Evolutionary conservation across 164 flowering plant genomes (phyloP), one percentile per base, ranked within the genome.

Genomic region (Euptelea pleiosperma): DNA sequence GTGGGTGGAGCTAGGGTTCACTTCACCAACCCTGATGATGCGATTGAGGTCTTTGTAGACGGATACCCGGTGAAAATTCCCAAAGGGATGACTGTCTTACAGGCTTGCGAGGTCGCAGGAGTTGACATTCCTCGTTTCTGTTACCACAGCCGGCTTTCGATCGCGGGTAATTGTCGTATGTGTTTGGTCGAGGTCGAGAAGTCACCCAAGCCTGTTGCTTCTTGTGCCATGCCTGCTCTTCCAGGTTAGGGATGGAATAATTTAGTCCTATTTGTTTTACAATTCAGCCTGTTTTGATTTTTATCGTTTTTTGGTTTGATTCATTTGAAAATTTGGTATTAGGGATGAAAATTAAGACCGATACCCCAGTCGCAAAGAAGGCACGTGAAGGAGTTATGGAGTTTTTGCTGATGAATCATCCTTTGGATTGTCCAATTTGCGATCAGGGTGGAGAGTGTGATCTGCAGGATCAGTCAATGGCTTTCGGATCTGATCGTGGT

Each of bases 401-500:
- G 73, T 94, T 94, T 73, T 73, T 94, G 70, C 66, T 94, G 62
- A 94, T 94, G 99, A 94, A 91, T 69, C 99, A 94, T 68, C 99
- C 99, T 1, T 50, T 94, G 67, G 99, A 94, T 75, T 94, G 99
- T 66, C 98, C 99, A 39, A 94, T 94, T 65, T 94, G 99, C 71
- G 98, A 94, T 72, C 99, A 94, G 70, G 99, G 99, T 54, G 99
- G 99, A 63, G 98, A 94, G 62, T 94, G 99, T 79, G 99, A 94
- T 76, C 90, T 94, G 34, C 98, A 94, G 78, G 99, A 94, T 64
- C 98, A 94, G 75, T 94, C 99, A 24, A 94, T 91, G 99, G 98
- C 96, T 15, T 94, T 94, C 66, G 99, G 99, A 39, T 89, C 99
- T 40, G 99, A 91, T 75, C 84, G 99, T 4, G 98, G 99, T 41